A percentile compares a stretch with the other conserved stretches of the same genome.
These are phyloP conservation scores for Botrytis hyacinthi DNA, from an alignment of 2,329 filamentous ascomycete genomes.

Conservation along the genomic window DNA sequence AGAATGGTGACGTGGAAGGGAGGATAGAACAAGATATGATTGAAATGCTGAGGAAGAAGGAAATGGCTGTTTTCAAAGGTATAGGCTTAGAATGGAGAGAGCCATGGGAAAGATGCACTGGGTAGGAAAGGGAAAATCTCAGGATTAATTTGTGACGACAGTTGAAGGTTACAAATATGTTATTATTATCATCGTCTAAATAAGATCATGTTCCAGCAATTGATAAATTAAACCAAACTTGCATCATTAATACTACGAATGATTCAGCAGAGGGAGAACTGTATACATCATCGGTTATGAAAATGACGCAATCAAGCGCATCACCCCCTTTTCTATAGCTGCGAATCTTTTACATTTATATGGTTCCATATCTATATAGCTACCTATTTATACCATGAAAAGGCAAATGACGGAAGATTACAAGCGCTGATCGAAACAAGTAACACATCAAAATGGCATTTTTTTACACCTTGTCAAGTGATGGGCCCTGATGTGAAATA, in stretches of 20 bases:
- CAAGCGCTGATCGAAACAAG: background rate
- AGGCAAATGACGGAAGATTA: background rate
- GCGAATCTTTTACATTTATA: background rate
- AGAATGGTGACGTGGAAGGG: background rate
- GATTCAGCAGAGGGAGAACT: background rate
- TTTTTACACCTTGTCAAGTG: background rate
- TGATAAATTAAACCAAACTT: background rate
- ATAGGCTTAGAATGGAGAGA: conserved; percentile 68
- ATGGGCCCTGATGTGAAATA: background rate
- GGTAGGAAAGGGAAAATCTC: background rate
- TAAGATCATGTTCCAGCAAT: too few species aligned
- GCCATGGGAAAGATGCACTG: conserved; percentile 59
- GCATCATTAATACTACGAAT: background rate
- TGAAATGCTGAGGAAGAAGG: conserved; percentile 55
- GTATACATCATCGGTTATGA: background rate
- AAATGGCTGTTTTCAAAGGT: conserved; percentile 74
- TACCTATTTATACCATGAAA: background rate
- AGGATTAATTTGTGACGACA: background rate
- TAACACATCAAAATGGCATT: background rate
- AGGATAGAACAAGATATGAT: background rate
- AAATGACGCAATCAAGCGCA: background rate
- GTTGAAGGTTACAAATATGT: background rate
- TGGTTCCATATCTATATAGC: background rate
- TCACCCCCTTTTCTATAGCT: background rate
- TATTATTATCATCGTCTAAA: background rate